Conservation (phyloP, 495 filamentous ascomycete species). For the Daldinia grandis region DNA sequence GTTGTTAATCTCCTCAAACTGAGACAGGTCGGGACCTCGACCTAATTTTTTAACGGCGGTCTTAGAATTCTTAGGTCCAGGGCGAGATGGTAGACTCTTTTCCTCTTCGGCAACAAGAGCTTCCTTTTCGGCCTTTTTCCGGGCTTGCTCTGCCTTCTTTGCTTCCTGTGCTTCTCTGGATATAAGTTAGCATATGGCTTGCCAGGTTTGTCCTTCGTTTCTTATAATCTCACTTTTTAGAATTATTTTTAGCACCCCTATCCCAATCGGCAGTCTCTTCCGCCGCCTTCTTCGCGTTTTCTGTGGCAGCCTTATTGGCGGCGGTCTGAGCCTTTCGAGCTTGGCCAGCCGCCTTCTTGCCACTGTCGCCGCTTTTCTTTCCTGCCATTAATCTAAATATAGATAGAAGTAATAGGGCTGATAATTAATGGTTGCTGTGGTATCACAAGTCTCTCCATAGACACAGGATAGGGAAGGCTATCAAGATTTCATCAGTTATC, state of each 20-base stretch:
- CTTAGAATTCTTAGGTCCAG: conserved; percentile 65
- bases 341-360: conserved; percentile 90
- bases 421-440: neutral
- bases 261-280: conserved; percentile 82
- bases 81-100: conserved; percentile 68
- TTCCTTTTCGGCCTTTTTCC: conserved; percentile 88
- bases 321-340: conserved; percentile 93
- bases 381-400: conserved; percentile 54
- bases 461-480: neutral
- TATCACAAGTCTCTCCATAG: neutral
- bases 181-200: conserved; percentile 8
- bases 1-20: conserved; percentile 70
- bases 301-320: conserved; percentile 74
- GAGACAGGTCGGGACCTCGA: conserved; percentile 65
- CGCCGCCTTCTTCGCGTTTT: conserved; percentile 70
- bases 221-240: conserved; percentile 74
- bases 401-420: neutral
- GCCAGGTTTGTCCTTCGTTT: neutral
- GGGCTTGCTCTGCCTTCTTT: conserved; percentile 85
- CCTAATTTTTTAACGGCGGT: conserved; percentile 70
- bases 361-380: conserved; percentile 79
- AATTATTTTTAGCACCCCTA: conserved; percentile 81
- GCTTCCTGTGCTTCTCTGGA: conserved; percentile 80
- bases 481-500: neutral
- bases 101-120: conserved; percentile 87